These are phyloP conservation scores for Margaritispora aquatica DNA, from an alignment of 495 filamentous ascomycete genomes.

Conservation along the genomic window DNA sequence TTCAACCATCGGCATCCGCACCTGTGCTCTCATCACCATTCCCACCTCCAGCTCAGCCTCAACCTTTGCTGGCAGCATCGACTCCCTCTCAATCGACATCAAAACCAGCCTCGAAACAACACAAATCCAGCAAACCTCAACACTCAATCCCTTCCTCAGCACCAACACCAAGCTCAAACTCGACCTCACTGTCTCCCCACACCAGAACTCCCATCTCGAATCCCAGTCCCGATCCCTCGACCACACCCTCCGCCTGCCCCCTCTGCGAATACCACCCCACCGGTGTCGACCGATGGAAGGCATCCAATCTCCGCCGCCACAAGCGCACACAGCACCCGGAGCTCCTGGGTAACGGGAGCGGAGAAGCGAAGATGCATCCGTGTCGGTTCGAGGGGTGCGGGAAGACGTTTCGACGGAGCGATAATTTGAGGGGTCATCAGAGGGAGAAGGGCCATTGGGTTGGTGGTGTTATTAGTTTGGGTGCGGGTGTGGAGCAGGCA, in stretches of 20 bases:
- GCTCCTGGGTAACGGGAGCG: neutral
- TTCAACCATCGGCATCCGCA: neutral
- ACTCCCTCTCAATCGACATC: too few relatives aligned
- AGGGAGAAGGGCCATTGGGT: constrained; percentile 16
- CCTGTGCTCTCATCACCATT: neutral
- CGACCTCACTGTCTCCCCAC: neutral
- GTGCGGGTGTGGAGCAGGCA: neutral
- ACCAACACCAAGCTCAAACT: too few relatives aligned
- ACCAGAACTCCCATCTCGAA: too few relatives aligned
- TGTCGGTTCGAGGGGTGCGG: constrained; percentile 15
- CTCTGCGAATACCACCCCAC: constrained; percentile 16
- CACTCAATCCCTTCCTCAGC: neutral
- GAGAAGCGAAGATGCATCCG: constrained; percentile 1
- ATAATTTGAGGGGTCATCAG: constrained; percentile 23
- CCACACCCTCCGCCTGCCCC: constrained; percentile 3
- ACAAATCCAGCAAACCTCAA: too few relatives aligned
- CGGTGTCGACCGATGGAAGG: constrained; percentile 23
- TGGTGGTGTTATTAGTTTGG: neutral
- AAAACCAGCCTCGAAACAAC: too few relatives aligned
- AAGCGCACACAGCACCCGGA: constrained; percentile 20
- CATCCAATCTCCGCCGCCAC: constrained; percentile 21
- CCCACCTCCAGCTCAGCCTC: too few relatives aligned
- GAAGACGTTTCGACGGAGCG: constrained; percentile 16
- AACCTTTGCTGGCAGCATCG: too few relatives aligned
- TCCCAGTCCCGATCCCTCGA: neutral